Base-by-base conservation (phyloP, 257 asterid species). In the Scutellaria baicalensis region DNA sequence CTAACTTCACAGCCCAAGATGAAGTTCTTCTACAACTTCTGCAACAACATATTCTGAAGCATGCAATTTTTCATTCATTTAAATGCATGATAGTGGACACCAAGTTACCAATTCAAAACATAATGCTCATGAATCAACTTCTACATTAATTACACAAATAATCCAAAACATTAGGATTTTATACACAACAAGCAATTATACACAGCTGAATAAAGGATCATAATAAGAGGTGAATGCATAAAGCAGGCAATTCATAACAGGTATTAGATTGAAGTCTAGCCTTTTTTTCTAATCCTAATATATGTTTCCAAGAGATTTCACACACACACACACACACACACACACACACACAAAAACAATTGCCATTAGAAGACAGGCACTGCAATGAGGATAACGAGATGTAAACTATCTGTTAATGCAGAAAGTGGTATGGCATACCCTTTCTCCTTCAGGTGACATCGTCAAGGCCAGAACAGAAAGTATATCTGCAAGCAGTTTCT, bases 381-480 rank as follows among this genome's bases (percentile, higher is more conserved):
- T 45, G 20, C 14, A 7, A 72, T 8, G 43, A 51, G 56, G 62
- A 42, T 72, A 58, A 61, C 6, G 20, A 56, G 42, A 43, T 16
- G 35, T 14, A 20, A 51, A 63, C 16, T 17, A 65, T 59, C 27
- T 27, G 35, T 42, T 33, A 23, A 57, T n/a, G 21, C 55, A 63
- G 38, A 43, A 39, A 47, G 47, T 58, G 5, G 59, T 57, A 66
- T 8, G 40, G 42, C 78, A 10, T 84, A 93, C 98, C 91, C 97
- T 82, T 84, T 91, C 93, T 73, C 98, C 99, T 82, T 91, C 97
- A 36, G 96, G 96, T 21, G 97, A 89, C 99, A 94, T 94, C 39
- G 99, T 94, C 89, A 91, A 79, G 35, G 99, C 99, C 86, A 94
- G 72, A 70, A 94, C 97, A 33, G 99, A 94, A 31, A 94, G 98